Conservation (phyloP, 495 filamentous ascomycete genomes). For the Astrocystis sublimbata region DNA sequence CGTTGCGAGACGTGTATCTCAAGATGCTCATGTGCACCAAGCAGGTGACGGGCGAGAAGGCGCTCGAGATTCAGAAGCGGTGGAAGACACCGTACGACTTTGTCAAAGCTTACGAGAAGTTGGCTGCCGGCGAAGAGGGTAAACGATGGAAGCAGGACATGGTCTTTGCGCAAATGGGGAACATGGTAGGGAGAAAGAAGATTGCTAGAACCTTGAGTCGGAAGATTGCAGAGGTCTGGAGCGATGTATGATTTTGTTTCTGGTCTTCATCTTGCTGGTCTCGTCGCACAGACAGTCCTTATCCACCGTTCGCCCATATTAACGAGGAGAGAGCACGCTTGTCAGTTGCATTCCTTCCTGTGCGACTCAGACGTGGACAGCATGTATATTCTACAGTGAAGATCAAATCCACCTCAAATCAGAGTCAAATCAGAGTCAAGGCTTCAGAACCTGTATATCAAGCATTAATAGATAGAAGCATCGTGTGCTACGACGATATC, state of each 20-base stretch:
- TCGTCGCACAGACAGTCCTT: neutral
- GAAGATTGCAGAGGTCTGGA: constrained; percentile 78
- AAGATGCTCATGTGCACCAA: constrained; percentile 88
- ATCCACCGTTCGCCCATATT: neutral
- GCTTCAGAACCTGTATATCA: neutral
- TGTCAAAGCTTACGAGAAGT: constrained; percentile 64
- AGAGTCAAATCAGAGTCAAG: neutral
- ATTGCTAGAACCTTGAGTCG: constrained; percentile 62
- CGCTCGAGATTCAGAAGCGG: constrained; percentile 72
- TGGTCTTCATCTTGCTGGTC: neutral
- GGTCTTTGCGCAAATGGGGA: constrained; percentile 53
- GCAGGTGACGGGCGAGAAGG: constrained; percentile 79
- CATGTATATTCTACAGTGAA: neutral
- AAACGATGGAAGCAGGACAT: constrained; percentile 53
- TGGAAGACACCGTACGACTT: constrained; percentile 75
- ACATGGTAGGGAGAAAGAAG: constrained; percentile 67
- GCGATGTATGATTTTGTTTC: constrained; percentile 30
- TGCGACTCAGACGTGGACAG: neutral
- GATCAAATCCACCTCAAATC: neutral
- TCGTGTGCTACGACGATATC: neutral
- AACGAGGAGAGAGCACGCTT: too few species aligned
- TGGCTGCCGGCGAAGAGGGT: constrained; percentile 44
- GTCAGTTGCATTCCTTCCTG: too few species aligned
- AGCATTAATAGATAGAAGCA: neutral
- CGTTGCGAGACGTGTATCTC: constrained; percentile 72